Evolutionary conservation across 1,139 yeast species (phyloP), one percentile per base, ranked within the genome.

Genomic region (Kodamaea plutei): DNA sequence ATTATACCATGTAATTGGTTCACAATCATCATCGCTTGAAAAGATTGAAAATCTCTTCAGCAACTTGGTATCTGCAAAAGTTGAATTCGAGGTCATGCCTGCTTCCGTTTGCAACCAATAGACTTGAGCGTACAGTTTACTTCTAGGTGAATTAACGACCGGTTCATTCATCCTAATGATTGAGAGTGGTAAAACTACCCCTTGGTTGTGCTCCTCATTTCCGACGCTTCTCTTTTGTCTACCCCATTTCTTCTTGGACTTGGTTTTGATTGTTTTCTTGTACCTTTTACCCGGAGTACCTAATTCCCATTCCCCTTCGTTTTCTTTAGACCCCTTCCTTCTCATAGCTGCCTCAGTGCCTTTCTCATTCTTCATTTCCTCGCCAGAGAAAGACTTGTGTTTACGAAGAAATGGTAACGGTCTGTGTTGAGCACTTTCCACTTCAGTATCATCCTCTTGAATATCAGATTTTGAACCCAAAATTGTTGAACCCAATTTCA

Each of bases 1-100:
- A 37, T 63, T 69, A 33, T 48, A 64, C 76, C 76, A 71, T 1
- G 74, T 70, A 9, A 70, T 61, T n/a, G 60, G 61, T 31, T 62
- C 68, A 49, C 76, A 71, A 23, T 53, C 38, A 8, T 34, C 28
- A n/a, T 36, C 36, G 15, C 20, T 24, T 13, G 38, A 30, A 31
- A 47, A 48, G 8, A 45, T 43, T n/a, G n/a, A n/a, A n/a, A n/a
- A n/a, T n/a, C n/a, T n/a, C n/a, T n/a, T n/a, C n/a, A n/a, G n/a
- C n/a, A n/a, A n/a, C n/a, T n/a, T n/a, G n/a, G n/a, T n/a, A n/a
- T n/a, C n/a, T n/a, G n/a, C n/a, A n/a, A n/a, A n/a, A n/a, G n/a
- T n/a, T n/a, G n/a, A n/a, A n/a, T n/a, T n/a, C n/a, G n/a, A n/a
- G n/a, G n/a, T n/a, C n/a, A n/a, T n/a, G n/a, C n/a, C n/a, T n/a